Evolutionary conservation across 768 basidiomycete genomes (phyloP), one percentile per base, ranked within the genome.

Genomic region (Pleurotus giganteus): DNA sequence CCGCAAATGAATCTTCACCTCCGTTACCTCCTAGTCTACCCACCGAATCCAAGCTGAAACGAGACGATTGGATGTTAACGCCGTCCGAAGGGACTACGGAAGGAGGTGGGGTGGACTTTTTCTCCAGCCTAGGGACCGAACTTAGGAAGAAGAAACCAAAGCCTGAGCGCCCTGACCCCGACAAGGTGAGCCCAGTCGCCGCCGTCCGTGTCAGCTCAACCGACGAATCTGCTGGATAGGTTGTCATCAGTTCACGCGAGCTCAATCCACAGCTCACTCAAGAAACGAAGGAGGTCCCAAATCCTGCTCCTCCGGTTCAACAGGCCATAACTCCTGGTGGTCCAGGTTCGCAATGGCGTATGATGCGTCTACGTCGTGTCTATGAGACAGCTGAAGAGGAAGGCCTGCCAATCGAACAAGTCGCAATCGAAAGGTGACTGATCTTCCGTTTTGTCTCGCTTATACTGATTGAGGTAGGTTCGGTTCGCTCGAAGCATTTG

Each of bases 281-380:
- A 57, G 78, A 75, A 7, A 70, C 64, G 32, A 56, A 73, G 8
- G 66, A 74, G 23, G 69, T 80, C 55, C 66, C 73, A 11, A 72
- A 75, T 47, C 72, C 74, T 23, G 64, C 77, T 3, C 63, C 73
- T 1, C 67, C 71, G 32, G 71, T 75, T 46, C 69, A 78, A 4
- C 83, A 80, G 66, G 65, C 81, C 19, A 67, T 74, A 53, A 83
- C 81, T 0, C 92, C 94, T 0, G 96, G 96, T 2, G 94, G 93
- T 1, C 89, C 94, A 4, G 96, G 96, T 9, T 93, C 92, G 2
- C 86, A 85, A 65, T 99, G 97, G 96, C 86, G 97, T 13, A 98
- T 98, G 97, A 94, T 91, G 86, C 93, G 94, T 62, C 82, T 99
- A 0, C 83, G 86, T 36, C 81, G 91, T 13, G 88, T 93, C 1